phyloP scores from a whole-genome alignment of 1,284 basidiomycete species.

The Cryptococcus sp. region DNA sequence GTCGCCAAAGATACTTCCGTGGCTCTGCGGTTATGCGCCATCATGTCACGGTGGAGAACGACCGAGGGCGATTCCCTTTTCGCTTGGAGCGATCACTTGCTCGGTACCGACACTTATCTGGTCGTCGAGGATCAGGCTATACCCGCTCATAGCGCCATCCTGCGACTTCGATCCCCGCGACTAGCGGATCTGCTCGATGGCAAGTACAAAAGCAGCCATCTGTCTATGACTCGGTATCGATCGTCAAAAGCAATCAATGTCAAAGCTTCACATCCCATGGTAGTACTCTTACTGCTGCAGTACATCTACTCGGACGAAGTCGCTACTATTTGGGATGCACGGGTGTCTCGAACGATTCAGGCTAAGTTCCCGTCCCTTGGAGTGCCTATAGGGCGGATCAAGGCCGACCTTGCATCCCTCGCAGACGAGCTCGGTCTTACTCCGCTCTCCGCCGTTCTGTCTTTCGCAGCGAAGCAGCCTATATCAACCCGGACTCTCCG shows the following conservation, averaged over 20 bases:
- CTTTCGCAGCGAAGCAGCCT: slow-evolving; percentile 42
- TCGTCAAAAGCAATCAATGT: slow-evolving; percentile 22
- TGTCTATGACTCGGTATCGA: slow-evolving; percentile 10
- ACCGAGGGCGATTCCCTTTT: slow-evolving; percentile 43
- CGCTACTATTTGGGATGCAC: slow-evolving; percentile 80
- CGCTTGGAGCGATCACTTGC: slow-evolving; percentile 44
- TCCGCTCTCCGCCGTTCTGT: slow-evolving; percentile 42
- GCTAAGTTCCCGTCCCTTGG: slow-evolving; percentile 55
- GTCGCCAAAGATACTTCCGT: slow-evolving; percentile 48
- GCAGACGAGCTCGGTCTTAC: slow-evolving; percentile 57
- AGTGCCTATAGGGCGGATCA: slow-evolving; percentile 59
- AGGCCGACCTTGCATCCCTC: slow-evolving; percentile 65
- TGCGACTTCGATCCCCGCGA: slow-evolving; percentile 37
- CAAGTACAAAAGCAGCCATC: slow-evolving; percentile 10
- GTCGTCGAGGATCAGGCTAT: slow-evolving; percentile 41
- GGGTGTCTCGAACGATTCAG: slow-evolving; percentile 62
- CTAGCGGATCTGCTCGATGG: slow-evolving; percentile 29
- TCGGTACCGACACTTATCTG: slow-evolving; percentile 46
- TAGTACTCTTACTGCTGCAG: slow-evolving; percentile 74
- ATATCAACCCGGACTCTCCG: slow-evolving; percentile 40
- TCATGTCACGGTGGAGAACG: slow-evolving; percentile 43
- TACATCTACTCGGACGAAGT: slow-evolving; percentile 88
- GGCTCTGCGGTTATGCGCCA: slow-evolving; percentile 46
- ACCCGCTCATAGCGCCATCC: slow-evolving; percentile 46
- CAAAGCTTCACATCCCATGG: slow-evolving; percentile 54